Evolutionary conservation across 306 rosid genomes (phyloP).

Genomic region (Dryas octopetala): DNA sequence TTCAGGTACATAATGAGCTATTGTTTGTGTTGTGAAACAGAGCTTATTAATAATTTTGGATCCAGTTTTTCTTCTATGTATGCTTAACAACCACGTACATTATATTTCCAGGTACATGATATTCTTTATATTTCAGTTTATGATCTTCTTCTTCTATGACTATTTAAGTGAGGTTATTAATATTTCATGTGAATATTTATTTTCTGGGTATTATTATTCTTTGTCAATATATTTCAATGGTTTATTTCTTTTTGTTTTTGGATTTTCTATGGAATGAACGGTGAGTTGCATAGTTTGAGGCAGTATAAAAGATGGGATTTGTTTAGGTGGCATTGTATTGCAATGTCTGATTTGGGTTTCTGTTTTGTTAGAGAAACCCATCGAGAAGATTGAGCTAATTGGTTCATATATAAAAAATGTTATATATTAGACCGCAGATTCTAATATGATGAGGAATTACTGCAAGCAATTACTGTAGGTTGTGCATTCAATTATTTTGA

Average conservation of each 20-base stretch:
- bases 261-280: conserved; percentile 16
- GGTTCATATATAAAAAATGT: not conserved
- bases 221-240: not conserved
- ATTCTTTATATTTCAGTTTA: not conserved
- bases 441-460: not conserved
- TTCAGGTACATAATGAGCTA: conserved; percentile 26
- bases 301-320: not conserved
- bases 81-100: not conserved
- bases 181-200: not conserved
- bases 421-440: not conserved
- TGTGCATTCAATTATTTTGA: no score
- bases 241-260: conserved; percentile 13
- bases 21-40: not conserved
- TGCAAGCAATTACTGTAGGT: no score
- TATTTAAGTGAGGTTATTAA: not conserved
- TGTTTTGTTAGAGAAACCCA: not conserved
- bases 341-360: not conserved
- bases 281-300: conserved; percentile 13
- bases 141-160: not conserved
- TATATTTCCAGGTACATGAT: not conserved
- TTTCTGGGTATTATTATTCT: not conserved
- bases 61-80: not conserved
- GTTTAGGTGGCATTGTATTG: not conserved
- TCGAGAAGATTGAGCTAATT: not conserved
- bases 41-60: not conserved